Conservation (phyloP, 2,329 filamentous ascomycete species). For the Xylariaceae sp. region DNA sequence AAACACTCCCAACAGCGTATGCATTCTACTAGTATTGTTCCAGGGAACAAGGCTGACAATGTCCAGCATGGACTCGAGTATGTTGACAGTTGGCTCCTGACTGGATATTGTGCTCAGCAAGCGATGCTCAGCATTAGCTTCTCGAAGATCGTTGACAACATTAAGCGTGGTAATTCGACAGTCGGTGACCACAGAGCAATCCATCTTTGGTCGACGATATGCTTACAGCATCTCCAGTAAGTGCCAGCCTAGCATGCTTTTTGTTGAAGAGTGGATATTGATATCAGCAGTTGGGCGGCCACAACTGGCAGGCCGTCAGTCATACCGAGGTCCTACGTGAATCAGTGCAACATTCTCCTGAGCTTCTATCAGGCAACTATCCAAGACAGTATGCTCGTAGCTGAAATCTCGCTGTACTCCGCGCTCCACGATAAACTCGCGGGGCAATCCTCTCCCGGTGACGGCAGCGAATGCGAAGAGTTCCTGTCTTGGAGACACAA, state of each 20-base stretch:
- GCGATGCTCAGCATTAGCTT: slow-evolving; percentile 40
- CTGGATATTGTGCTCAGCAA: slow-evolving; percentile 37
- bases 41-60: background rate
- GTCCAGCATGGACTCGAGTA: slow-evolving; percentile 31
- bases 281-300: slow-evolving; percentile 31
- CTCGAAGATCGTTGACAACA: slow-evolving; percentile 33
- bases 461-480: slow-evolving; percentile 28
- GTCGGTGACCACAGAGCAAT: slow-evolving; percentile 30
- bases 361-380: slow-evolving; percentile 37
- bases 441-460: slow-evolving; percentile 25
- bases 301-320: slow-evolving; percentile 36
- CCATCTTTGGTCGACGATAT: slow-evolving; percentile 33
- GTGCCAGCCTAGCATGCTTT: too few species aligned
- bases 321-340: slow-evolving; percentile 32
- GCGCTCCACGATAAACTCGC: slow-evolving; percentile 31
- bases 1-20: slow-evolving; percentile 24
- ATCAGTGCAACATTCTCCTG: slow-evolving; percentile 35
- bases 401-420: slow-evolving; percentile 35
- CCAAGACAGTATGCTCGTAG: slow-evolving; percentile 36
- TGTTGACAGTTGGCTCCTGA: slow-evolving; percentile 39
- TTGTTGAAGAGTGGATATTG: background rate
- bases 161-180: slow-evolving; percentile 27
- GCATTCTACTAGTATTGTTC: slow-evolving; percentile 4
- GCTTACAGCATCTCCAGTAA: slow-evolving; percentile 33
- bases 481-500: slow-evolving; percentile 30